A percentile compares a stretch with the other conserved stretches of the same genome.
Conservation (phyloP, 2,329 filamentous ascomycete genomes). For the Amauroascus niger region DNA sequence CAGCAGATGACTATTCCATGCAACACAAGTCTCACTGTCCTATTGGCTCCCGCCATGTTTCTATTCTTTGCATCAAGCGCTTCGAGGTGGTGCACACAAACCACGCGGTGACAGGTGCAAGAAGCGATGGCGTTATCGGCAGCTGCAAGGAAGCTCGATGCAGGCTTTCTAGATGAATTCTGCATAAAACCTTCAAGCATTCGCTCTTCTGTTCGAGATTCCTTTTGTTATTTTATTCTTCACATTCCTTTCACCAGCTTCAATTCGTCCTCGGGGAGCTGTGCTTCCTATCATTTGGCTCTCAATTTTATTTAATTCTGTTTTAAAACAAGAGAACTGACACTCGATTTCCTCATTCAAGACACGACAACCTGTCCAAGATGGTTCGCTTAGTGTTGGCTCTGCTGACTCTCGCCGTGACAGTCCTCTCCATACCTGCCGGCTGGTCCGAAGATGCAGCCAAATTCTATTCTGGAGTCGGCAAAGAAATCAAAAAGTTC, state of each 20-base stretch:
- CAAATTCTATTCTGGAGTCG: slow-evolving; percentile 34
- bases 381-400: slow-evolving; percentile 23
- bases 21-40: too few relatives aligned
- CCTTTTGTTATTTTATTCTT: slow-evolving; percentile 14
- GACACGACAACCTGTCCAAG: background rate
- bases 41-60: slow-evolving; percentile 3
- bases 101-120: background rate
- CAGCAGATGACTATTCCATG: background rate
- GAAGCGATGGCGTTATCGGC: slow-evolving; percentile 2
- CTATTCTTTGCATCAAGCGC: slow-evolving; percentile 7
- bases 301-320: background rate
- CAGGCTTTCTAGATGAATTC: background rate
- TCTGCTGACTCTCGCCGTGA: slow-evolving; percentile 27
- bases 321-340: too few relatives aligned
- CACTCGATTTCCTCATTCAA: too few relatives aligned
- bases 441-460: slow-evolving; percentile 35
- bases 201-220: slow-evolving; percentile 2
- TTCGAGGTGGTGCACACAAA: background rate
- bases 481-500: slow-evolving; percentile 30
- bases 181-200: background rate
- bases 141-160: too few relatives aligned
- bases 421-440: slow-evolving; percentile 29
- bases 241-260: slow-evolving; percentile 13
- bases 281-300: slow-evolving; percentile 4
- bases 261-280: slow-evolving; percentile 12